Evolutionary conservation across 2,329 filamentous ascomycete species (phyloP).

Genomic region (Epichloe gansuensis): DNA sequence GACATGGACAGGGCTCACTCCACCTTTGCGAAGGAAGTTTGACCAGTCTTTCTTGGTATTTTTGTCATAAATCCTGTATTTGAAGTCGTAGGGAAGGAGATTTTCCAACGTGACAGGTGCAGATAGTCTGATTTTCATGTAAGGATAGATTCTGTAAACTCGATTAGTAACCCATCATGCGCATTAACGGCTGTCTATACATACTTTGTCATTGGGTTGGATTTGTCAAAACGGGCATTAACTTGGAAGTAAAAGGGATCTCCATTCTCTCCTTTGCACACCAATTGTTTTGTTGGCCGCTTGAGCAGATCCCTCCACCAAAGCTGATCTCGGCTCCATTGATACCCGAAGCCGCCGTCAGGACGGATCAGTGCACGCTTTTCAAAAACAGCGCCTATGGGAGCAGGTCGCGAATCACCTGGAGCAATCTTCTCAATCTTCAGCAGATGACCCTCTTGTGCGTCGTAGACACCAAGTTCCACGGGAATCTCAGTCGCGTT

Average conservation of each 20-base stretch:
- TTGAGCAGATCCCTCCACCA: constrained; percentile 90
- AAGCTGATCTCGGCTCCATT: constrained; percentile 80
- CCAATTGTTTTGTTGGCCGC: constrained; percentile 71
- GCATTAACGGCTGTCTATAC: constrained; percentile 11
- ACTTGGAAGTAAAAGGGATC: constrained; percentile 96
- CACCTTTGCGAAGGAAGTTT: constrained; percentile 92
- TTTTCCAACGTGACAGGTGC: constrained; percentile 93
- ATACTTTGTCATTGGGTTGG: constrained; percentile 66
- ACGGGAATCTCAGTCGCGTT: constrained; percentile 96
- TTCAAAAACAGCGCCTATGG: constrained; percentile 81
- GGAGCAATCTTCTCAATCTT: constrained; percentile 98
- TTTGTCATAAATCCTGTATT: constrained; percentile 97
- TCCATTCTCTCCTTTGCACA: constrained; percentile 74
- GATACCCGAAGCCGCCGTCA: constrained; percentile 91
- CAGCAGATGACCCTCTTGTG: constrained; percentile 73
- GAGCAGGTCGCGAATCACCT: constrained; percentile 77
- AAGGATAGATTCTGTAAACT: constrained; percentile 59
- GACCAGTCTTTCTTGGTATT: constrained; percentile 98
- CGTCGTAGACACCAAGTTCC: constrained; percentile 83
- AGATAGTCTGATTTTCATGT: constrained; percentile 85
- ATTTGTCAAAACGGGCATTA: constrained; percentile 71
- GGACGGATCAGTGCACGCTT: constrained; percentile 81
- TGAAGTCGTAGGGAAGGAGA: constrained; percentile 92
- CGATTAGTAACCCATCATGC: not conserved
- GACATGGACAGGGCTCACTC: constrained; percentile 92